phyloP scores from a whole-genome alignment of 2,329 filamentous ascomycete species.

The Alternaria longipes region DNA sequence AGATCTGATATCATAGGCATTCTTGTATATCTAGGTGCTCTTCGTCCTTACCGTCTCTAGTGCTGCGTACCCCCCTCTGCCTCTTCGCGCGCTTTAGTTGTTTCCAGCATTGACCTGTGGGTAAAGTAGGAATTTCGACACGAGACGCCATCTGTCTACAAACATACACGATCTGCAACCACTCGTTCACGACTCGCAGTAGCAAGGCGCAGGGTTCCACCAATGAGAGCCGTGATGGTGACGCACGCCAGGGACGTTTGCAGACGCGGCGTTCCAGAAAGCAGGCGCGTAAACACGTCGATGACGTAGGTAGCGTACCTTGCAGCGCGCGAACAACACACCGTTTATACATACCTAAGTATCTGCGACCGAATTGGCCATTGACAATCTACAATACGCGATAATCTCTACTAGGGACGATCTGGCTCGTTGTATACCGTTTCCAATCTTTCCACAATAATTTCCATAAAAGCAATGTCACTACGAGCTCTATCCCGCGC shows the following conservation, averaged over 20 bases:
- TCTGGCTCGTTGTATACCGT: not conserved
- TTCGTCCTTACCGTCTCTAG: not conserved
- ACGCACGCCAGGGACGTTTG: conserved; percentile 2
- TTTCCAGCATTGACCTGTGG: not conserved
- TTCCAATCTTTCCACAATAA: conserved; percentile 12
- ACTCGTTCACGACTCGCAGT: not conserved
- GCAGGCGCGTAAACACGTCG: conserved; percentile 19
- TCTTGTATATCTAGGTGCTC: too few relatives aligned
- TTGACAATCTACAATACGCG: conserved; percentile 1
- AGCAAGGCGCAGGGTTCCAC: not conserved
- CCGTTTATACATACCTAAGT: conserved; percentile 4
- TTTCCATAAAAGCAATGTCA: conserved; percentile 16
- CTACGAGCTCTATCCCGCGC: conserved; percentile 21
- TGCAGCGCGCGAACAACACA: conserved; percentile 18
- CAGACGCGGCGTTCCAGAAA: conserved; percentile 14
- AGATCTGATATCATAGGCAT: too few relatives aligned
- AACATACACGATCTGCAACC: not conserved
- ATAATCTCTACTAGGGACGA: conserved; percentile 1
- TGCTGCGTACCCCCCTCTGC: not conserved
- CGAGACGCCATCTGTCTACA: not conserved
- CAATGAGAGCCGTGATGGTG: not conserved
- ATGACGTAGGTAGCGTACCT: conserved; percentile 24
- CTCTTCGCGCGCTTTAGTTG: not conserved
- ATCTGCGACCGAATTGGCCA: not conserved
- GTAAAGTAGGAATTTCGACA: not conserved